Base-by-base conservation (phyloP, 441 rosid genomes). In the Codiaeum variegatum region DNA sequence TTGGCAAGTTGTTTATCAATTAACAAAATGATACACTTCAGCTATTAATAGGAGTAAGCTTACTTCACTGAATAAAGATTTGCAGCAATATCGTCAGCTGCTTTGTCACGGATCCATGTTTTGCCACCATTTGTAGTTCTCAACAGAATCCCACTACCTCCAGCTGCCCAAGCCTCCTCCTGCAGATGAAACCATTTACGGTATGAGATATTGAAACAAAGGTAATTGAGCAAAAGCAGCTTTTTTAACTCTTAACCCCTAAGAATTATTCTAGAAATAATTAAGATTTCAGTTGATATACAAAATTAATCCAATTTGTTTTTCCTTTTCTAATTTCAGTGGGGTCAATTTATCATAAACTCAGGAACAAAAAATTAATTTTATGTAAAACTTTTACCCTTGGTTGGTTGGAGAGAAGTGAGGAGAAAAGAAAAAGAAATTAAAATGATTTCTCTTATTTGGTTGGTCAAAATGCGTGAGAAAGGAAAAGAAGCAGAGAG, bases 101-200 rank as follows among this genome's bases (percentile, higher is more conserved):
- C 97, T 82, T 88, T 94, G 84, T 94, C 99, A 69, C 97, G 97
- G 78, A 72, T 86, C 98, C 97, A 92, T 54, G 88, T 76, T 83
- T 86, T 91, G 51, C 99, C 97, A 64, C 99, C 99, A 80, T 94
- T 91, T 46, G 81, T 90, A 54, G 99, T 91, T 87, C 91, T 91
- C 77, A 94, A 81, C 73, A 94, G 77, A 81, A 92, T 40, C 64
- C 97, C 98, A 75, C 97, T 91, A 65, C 97, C 98, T 38, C 98
- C 98, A 31, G 94, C 97, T 62, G 98, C 97, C 98, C 98, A 94
- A 69, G 98, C 98, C 86, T 94, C 98, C 61, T 88, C 96, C 97
- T 92, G 79, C 72, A 73, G 62, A 61, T 44, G 19, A 73, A 26
- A 67, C 34, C 19, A 19, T 18, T 26, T 5, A 42, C 23, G 31